These are phyloP conservation scores for Arbutus unedo DNA, from an alignment of 148 eudicot genomes.

Conservation along the genomic window DNA sequence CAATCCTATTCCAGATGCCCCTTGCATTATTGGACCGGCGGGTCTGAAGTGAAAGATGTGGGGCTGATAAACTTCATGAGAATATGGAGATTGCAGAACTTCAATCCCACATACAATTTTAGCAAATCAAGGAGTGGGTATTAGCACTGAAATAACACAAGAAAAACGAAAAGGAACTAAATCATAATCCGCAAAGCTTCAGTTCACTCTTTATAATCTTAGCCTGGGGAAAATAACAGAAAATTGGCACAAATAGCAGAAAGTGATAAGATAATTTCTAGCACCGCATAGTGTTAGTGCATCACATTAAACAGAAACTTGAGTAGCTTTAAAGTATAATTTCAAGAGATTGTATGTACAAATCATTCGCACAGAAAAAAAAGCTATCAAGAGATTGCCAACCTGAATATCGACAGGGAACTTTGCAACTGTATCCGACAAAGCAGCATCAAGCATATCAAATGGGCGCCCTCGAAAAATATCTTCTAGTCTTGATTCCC, in stretches of 20 bases:
- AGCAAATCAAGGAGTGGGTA: neutral
- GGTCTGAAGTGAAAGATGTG: neutral
- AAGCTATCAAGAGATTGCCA: neutral
- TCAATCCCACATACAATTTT: neutral
- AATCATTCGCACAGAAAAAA: neutral
- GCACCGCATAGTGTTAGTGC: neutral
- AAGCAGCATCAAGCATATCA: slow-evolving; percentile 99
- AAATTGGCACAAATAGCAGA: neutral
- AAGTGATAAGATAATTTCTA: neutral
- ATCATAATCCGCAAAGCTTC: no score
- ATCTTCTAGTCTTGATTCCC: slow-evolving; percentile 93
- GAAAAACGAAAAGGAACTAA: neutral
- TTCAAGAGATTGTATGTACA: neutral
- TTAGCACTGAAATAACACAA: neutral
- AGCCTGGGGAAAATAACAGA: neutral
- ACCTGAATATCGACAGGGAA: slow-evolving; percentile 99
- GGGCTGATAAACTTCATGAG: neutral
- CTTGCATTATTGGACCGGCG: neutral
- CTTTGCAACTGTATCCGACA: slow-evolving; percentile 81
- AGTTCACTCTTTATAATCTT: neutral
- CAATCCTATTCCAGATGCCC: neutral
- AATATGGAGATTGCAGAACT: neutral
- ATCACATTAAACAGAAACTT: neutral
- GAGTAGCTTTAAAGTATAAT: neutral
- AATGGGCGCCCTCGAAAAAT: slow-evolving; percentile 85